These are phyloP conservation scores for Macrolepiota fuliginosa DNA, from an alignment of 768 basidiomycete genomes.

Conservation along the genomic window DNA sequence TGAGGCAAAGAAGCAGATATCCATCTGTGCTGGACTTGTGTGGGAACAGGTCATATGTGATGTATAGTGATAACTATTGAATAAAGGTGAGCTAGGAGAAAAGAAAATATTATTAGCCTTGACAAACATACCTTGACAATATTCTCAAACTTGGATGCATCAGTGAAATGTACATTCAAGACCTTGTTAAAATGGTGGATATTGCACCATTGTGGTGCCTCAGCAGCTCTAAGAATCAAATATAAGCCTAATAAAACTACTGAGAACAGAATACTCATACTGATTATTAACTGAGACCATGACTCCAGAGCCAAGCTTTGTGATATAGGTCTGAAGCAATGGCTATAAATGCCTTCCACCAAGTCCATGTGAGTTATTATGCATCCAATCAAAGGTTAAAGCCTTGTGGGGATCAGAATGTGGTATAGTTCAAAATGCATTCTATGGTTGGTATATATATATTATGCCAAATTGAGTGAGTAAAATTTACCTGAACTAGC, in stretches of 20 bases:
- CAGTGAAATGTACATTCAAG: constrained; percentile 22
- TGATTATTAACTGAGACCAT: too few relatives aligned
- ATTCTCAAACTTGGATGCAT: constrained; percentile 30
- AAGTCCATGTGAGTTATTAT: constrained; percentile 31
- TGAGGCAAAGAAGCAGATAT: constrained; percentile 23
- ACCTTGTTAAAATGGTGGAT: constrained; percentile 28
- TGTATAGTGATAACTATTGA: background rate
- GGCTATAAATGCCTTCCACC: constrained; percentile 30
- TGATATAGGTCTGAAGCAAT: constrained; percentile 14
- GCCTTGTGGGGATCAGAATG: constrained; percentile 31
- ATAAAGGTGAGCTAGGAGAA: too few relatives aligned
- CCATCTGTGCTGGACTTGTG: constrained; percentile 10
- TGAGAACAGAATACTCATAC: too few relatives aligned
- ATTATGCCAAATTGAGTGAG: too few relatives aligned
- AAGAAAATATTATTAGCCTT: background rate
- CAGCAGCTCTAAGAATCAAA: background rate
- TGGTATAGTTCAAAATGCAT: constrained; percentile 36
- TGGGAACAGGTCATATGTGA: too few relatives aligned
- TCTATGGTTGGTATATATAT: constrained; percentile 23
- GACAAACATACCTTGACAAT: constrained; percentile 26
- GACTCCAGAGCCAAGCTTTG: background rate
- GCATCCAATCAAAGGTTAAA: constrained; percentile 37
- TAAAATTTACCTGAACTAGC: too few relatives aligned
- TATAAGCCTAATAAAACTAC: too few relatives aligned
- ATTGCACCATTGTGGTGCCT: constrained; percentile 28